Evolutionary conservation across 305 asterid genomes (phyloP).

Genomic region (Nicotiana rustica): DNA sequence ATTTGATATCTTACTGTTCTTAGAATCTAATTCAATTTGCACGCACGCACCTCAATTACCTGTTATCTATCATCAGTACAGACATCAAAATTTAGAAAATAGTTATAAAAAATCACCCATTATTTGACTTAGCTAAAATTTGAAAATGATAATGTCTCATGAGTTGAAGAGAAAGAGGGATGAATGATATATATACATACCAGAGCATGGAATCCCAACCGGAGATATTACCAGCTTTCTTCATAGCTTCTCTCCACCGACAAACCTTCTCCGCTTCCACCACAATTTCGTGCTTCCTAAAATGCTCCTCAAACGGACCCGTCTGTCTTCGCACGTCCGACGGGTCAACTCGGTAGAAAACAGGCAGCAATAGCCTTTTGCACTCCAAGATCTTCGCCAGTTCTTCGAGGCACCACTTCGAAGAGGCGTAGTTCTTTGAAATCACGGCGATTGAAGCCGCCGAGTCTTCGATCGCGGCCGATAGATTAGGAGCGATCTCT

Average conservation of each 20-base stretch:
- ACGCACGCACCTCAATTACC: too few relatives aligned
- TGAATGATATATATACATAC: conserved; percentile 10
- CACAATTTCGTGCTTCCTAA: conserved; percentile 3
- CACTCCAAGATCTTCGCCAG: conserved; percentile 36
- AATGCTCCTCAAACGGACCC: conserved; percentile 38
- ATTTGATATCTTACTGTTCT: too few relatives aligned
- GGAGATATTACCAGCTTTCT: conserved; percentile 37
- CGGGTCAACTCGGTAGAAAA: conserved; percentile 44
- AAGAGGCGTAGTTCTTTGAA: conserved; percentile 44
- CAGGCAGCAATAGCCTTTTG: conserved; percentile 41
- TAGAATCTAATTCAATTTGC: too few relatives aligned
- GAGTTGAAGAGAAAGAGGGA: neutral
- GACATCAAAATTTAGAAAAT: too few relatives aligned
- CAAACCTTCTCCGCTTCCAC: conserved; percentile 32
- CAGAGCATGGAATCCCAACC: conserved; percentile 39
- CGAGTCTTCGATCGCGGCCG: conserved; percentile 46
- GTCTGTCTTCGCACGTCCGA: conserved; percentile 44
- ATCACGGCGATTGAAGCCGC: conserved; percentile 48
- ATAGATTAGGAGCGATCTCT: conserved; percentile 32
- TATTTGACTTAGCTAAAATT: too few relatives aligned
- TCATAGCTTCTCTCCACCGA: conserved; percentile 46
- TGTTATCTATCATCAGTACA: too few relatives aligned
- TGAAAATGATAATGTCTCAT: too few relatives aligned
- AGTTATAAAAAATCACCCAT: too few relatives aligned
- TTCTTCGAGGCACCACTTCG: conserved; percentile 51